Percentiles rank a stretch among this genome's conserved stretches.
phyloP scores from a whole-genome alignment of 202 grass and related monocot genomes.

The Setaria italica region DNA sequence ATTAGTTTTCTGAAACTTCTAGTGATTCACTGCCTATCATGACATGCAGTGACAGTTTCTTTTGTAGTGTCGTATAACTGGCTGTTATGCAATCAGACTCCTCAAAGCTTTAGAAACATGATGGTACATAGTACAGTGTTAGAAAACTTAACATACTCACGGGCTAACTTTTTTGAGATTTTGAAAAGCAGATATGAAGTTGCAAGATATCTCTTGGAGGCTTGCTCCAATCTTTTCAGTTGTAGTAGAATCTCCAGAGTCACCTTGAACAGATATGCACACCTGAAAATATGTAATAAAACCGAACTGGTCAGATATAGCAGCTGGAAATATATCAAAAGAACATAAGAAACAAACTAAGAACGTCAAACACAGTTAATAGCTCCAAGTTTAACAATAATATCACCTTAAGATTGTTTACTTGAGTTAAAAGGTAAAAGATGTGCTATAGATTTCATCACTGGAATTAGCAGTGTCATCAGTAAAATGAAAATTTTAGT shows the following conservation, averaged over 20 bases:
- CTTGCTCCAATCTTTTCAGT: slow-evolving; percentile 64
- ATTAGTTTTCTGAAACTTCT: not conserved
- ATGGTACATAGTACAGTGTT: not conserved
- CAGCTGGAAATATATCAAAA: slow-evolving; percentile 30
- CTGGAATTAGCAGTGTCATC: not conserved
- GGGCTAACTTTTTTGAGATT: slow-evolving; percentile 58
- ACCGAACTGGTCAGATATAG: slow-evolving; percentile 1
- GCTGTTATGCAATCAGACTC: slow-evolving; percentile 18
- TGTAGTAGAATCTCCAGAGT: slow-evolving; percentile 43
- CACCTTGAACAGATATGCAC: slow-evolving; percentile 57
- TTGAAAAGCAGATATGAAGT: slow-evolving; percentile 70
- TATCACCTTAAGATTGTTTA: not conserved
- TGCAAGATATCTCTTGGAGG: slow-evolving; percentile 67
- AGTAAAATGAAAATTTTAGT: not conserved
- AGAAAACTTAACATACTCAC: slow-evolving; percentile 52
- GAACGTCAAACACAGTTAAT: slow-evolving; percentile 14
- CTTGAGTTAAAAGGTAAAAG: slow-evolving; percentile 4
- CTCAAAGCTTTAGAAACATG: slow-evolving; percentile 33
- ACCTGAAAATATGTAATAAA: slow-evolving; percentile 58
- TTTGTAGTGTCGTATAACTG: not conserved
- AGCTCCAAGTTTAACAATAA: slow-evolving; percentile 30
- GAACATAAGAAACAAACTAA: slow-evolving; percentile 14
- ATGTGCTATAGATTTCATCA: slow-evolving; percentile 1
- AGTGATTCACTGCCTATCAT: not conserved
- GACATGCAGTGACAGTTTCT: not conserved